These are phyloP conservation scores for Inga laurina DNA, from an alignment of 306 rosid species.

Conservation along the genomic window DNA sequence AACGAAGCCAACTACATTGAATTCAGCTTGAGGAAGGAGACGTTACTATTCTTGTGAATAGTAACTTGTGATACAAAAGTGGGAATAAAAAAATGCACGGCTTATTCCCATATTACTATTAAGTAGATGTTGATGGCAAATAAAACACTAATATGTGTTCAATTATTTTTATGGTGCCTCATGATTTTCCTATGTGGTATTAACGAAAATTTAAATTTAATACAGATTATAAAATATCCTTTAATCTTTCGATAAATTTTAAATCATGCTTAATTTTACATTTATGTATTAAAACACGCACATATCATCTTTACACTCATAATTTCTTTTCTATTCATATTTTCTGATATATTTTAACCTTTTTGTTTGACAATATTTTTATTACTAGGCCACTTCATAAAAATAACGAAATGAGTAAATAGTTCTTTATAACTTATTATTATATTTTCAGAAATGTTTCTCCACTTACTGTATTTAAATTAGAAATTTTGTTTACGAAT, in stretches of 20 bases:
- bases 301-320: background rate
- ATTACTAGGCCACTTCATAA: background rate
- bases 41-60: too few species aligned
- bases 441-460: background rate
- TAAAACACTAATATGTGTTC: too few species aligned
- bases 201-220: too few species aligned
- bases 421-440: background rate
- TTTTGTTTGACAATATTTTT: background rate
- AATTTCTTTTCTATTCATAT: background rate
- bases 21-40: too few species aligned
- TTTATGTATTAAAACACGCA: background rate
- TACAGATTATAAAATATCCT: too few species aligned
- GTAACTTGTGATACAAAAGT: too few species aligned
- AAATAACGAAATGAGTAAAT: background rate
- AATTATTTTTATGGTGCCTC: too few species aligned
- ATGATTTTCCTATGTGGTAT: too few species aligned
- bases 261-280: background rate
- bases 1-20: too few species aligned
- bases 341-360: background rate
- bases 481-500: background rate
- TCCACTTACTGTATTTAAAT: background rate
- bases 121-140: too few species aligned
- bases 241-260: background rate
- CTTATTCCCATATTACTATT: too few species aligned
- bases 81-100: too few species aligned